Evolutionary conservation across 1,284 basidiomycete species (phyloP).

Genomic region (Cutaneotrichosporon sp.): DNA sequence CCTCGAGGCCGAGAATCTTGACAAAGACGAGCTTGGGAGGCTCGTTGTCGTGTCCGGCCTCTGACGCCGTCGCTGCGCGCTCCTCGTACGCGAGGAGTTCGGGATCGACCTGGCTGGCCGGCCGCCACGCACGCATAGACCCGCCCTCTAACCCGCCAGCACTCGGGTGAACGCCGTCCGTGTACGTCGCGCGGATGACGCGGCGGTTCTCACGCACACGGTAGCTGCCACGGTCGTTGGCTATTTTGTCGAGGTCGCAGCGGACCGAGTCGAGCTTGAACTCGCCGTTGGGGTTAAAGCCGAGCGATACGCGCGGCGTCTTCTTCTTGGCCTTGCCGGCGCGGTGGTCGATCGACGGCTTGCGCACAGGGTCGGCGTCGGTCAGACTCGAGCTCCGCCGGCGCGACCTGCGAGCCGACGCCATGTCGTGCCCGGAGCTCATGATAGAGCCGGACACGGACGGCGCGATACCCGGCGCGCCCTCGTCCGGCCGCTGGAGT

Average conservation of each 20-base stretch:
- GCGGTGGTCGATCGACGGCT: too few species aligned
- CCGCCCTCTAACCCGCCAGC: slow-evolving; percentile 76
- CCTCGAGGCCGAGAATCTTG: slow-evolving; percentile 74
- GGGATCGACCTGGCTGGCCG: slow-evolving; percentile 54
- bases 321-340: slow-evolving; percentile 8
- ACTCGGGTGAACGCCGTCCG: slow-evolving; percentile 57
- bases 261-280: slow-evolving; percentile 41
- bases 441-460: slow-evolving; percentile 12
- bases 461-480: neutral
- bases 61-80: slow-evolving; percentile 56
- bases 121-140: slow-evolving; percentile 68
- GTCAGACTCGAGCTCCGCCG: slow-evolving; percentile 42
- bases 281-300: slow-evolving; percentile 35
- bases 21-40: slow-evolving; percentile 90
- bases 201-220: slow-evolving; percentile 61
- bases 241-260: slow-evolving; percentile 40
- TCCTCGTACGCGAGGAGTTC: slow-evolving; percentile 71
- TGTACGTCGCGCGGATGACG: slow-evolving; percentile 68
- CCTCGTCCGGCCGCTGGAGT: slow-evolving; percentile 3
- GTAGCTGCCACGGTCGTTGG: slow-evolving; percentile 52
- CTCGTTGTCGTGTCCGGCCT: slow-evolving; percentile 65
- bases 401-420: slow-evolving; percentile 23
- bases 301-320: slow-evolving; percentile 36
- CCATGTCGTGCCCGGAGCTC: slow-evolving; percentile 1
- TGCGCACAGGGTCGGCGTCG: slow-evolving; percentile 3